Evolutionary conservation across 2,329 filamentous ascomycete species (phyloP), one percentile per base, ranked within the genome.

Genomic region (Penicillium sp.): DNA sequence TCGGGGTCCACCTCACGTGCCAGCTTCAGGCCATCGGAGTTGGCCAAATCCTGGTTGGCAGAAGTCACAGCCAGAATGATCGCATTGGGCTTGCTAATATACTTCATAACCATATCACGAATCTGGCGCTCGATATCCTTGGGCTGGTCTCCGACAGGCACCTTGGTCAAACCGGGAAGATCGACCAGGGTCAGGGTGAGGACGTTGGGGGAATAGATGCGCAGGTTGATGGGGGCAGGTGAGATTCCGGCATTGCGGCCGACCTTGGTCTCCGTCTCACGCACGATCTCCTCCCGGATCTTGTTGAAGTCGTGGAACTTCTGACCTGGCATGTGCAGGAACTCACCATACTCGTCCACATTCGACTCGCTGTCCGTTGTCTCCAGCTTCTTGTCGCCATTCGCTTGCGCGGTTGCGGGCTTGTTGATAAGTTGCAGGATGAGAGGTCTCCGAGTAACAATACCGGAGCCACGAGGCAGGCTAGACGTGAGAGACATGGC

Each of bases 291-390:
- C 43, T 97, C 93, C 58, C 93, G 82, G 60, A 98, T 95, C 77
- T 96, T 95, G 76, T 89, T 87, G 75, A 98, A 98, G 73, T 98
- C 93, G 71, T 83, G 83, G 75, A 94, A 97, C 71, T 97, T 97
- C 71, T 97, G 87, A 57, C 90, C 93, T 14, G 93, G 91, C 51
- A 98, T 87, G 69, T 98, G 93, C 50, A 98, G 77, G 71, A 98
- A 98, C 76, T 98, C 93, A 75, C 91, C 93, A 87, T 94, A 98
- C 70, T 98, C 93, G 63, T 97, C 89, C 14, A 79, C 69, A 68
- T 98, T 98, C 60, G 90, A 87, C 55, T 89, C 86, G 67, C 86
- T 86, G 69, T 97, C 93, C 53, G 78, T 81, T 39, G 80, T 82
- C 44, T 80, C 70, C 55, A 88, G 63, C 47, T 76, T 73, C 32